Evolutionary conservation across 352 stramenopile species (phyloP).

Genomic region (Globisporangium iwayamae): DNA sequence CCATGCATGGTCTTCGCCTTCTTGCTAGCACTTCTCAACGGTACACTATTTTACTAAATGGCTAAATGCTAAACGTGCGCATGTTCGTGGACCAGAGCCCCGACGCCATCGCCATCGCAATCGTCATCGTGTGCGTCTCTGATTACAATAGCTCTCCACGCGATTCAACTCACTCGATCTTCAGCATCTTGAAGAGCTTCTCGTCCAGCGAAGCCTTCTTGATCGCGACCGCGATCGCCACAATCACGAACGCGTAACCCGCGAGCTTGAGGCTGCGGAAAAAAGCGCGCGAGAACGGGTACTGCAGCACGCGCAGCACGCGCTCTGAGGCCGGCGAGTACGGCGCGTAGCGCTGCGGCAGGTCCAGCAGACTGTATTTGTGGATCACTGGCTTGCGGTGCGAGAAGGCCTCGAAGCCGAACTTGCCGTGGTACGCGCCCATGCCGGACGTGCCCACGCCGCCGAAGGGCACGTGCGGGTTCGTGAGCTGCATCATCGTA

Average conservation of each 20-base stretch:
- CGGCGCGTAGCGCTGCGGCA: constrained; percentile 50
- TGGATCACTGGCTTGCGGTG: constrained; percentile 67
- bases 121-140: too few relatives aligned
- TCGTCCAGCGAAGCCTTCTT: neutral
- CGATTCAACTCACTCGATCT: neutral
- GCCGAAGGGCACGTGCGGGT: constrained; percentile 72
- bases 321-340: constrained; percentile 34
- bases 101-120: too few relatives aligned
- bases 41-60: too few relatives aligned
- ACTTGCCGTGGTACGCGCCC: constrained; percentile 79
- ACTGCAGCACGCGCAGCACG: constrained; percentile 37
- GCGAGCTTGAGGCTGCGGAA: constrained; percentile 4
- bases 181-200: neutral
- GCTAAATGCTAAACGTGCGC: too few relatives aligned
- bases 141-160: neutral
- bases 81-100: too few relatives aligned
- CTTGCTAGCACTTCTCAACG: too few relatives aligned
- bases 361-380: constrained; percentile 57
- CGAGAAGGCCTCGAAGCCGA: constrained; percentile 77
- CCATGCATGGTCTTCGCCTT: too few relatives aligned
- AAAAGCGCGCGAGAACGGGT: constrained; percentile 32
- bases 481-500: constrained; percentile 67
- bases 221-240: neutral
- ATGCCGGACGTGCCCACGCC: constrained; percentile 79
- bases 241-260: neutral